phyloP scores from a whole-genome alignment of 2,329 filamentous ascomycete genomes.

The Pseudogymnoascus sp. region DNA sequence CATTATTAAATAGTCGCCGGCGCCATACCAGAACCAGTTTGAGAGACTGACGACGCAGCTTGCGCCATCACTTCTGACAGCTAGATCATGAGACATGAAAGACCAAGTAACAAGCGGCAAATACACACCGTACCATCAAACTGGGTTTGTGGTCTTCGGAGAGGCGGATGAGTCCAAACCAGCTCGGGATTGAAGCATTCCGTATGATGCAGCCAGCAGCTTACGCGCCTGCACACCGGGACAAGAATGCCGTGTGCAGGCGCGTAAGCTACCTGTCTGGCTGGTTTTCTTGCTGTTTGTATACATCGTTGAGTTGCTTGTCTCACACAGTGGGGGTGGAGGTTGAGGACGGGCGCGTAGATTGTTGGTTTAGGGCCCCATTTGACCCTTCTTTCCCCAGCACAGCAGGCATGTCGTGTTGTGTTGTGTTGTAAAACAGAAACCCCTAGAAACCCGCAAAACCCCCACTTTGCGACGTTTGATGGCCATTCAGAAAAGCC shows the following conservation, averaged over 20 bases:
- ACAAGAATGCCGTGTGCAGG: no score
- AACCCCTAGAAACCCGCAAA: background rate
- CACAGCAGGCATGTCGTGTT: background rate
- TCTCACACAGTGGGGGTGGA: background rate
- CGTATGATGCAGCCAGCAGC: background rate
- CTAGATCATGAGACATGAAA: background rate
- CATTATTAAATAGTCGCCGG: background rate
- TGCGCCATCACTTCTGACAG: background rate
- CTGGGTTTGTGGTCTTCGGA: background rate
- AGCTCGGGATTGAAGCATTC: background rate
- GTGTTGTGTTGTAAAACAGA: background rate
- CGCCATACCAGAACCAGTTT: conserved; percentile 5
- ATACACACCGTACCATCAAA: background rate
- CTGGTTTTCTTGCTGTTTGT: background rate
- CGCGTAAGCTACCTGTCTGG: background rate
- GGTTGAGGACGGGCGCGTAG: background rate
- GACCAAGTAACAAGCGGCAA: background rate
- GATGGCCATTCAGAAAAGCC: background rate
- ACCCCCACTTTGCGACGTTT: background rate
- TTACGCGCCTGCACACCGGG: background rate
- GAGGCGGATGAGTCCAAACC: background rate
- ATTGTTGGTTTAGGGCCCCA: background rate
- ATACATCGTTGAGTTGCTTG: background rate
- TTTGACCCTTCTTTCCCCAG: background rate
- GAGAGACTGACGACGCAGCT: background rate